Evolutionary conservation across 228 moss, liverwort and hornwort species (phyloP), one percentile per base, ranked within the genome.

Genomic region (Sphagnum magellanicum): DNA sequence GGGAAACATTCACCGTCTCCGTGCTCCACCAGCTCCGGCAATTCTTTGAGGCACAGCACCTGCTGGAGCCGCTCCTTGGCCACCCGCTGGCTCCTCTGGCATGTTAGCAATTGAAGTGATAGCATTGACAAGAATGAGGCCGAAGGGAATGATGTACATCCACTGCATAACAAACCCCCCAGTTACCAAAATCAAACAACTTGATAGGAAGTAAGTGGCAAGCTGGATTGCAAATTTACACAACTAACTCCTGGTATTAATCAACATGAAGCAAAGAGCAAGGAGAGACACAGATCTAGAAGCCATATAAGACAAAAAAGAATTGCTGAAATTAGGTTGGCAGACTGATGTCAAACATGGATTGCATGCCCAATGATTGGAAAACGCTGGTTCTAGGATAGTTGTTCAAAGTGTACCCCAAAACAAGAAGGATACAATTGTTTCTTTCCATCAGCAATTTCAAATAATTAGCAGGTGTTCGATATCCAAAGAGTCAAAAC

Each of bases 141-240:
- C 91, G 13, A 90, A 68, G 49, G 97, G 97, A 13, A 97, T 73
- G 50, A 97, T 81, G 77, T 97, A 97, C 91, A 97, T 90, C 97
- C 97, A 97, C 95, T 96, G 91, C 88, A 74, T 57, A 16, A 55
- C 12, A 59, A 46, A 70, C 15, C 68, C 52, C 9, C 48, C 48
- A 6, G 14, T 50, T 6, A 32, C 8, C 12, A 55, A 55, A 12
- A 55, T 55, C 12, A 8, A 8, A 8, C 55, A 55, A 12, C 55
- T 8, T 7, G 9, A 4, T 51, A 5, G 10, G 0, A 32, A n/a
- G 6, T 16, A 32, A 49, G 50, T 6, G 50, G 4, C 60, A 67
- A 49, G 10, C 65, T 16, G 6, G 6, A 11, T 4, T 12, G 60
- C 6, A 50, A 52, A 14, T 16, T 11, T 4, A 49, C 0, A 59